Evolutionary conservation across 2,329 filamentous ascomycete genomes (phyloP), one percentile per base, ranked within the genome.

Genomic region (Myriosclerotinia curreyana): DNA sequence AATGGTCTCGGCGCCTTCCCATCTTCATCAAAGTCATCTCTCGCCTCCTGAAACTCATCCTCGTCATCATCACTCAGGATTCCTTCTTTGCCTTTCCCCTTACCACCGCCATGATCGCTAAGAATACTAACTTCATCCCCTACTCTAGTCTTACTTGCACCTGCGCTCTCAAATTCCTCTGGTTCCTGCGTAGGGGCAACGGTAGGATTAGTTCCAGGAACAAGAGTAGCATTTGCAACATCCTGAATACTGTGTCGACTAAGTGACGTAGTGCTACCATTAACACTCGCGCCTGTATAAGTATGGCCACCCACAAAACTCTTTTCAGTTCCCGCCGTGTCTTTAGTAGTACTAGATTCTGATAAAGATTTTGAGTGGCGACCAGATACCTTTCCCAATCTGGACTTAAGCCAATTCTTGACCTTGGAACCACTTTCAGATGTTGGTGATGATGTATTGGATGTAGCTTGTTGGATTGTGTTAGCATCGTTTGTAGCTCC

Each of bases 401-500:
- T 81, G 31, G 79, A 81, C 72, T 81, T 85, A 62, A 86, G 76
- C 83, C 83, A 86, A 48, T 77, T 79, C 68, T 79, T 84, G 8
- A 72, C 66, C 65, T 70, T 71, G 48, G 66, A 64, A 20, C 61
- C 56, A 59, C 70, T 66, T 42, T 66, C 64, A 22, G 69, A 66
- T 4, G 31, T 58, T 14, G 60, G 60, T n/a, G 46, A 59, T 38
- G 69, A 58, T 22, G 69, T 69, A 44, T 70, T 58, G 5, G 69
- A 66, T 11, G 70, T 69, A 11, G 65, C 36, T 56, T 69, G 50
- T 56, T 69, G 66, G 25, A 2, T n/a, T n/a, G 50, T 36, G 36
- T 71, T 71, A 15, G 67, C 67, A 40, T 68, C 65, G 14, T 66
- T 62, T 22, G 68, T 68, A 42, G 62, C 65, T 52, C 72, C 70